Evolutionary conservation across 371 early-diverging fungal species (phyloP).

Genomic region (Mortierella sp.): DNA sequence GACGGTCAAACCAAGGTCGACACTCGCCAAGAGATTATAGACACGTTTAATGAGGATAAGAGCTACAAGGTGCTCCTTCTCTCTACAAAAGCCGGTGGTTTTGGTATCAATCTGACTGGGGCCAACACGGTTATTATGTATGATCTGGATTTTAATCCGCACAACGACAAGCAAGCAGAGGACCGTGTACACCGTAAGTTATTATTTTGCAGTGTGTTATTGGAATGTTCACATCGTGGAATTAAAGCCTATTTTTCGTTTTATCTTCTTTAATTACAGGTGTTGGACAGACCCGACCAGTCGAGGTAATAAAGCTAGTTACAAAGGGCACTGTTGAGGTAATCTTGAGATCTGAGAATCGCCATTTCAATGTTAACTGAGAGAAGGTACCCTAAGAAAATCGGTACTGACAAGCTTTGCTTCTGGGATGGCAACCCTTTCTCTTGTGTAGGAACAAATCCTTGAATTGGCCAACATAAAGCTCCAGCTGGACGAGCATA

Average conservation of each 20-base stretch:
- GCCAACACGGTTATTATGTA: conserved; percentile 92
- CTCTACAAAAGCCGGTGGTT: conserved; percentile 93
- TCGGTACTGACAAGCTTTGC: not conserved
- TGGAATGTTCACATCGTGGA: not conserved
- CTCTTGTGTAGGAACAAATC: conserved; percentile 65
- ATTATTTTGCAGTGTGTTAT: not conserved
- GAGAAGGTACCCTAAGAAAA: not conserved
- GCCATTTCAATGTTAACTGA: no score
- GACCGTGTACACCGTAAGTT: conserved; percentile 86
- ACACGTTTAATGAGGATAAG: conserved; percentile 74
- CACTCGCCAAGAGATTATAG: conserved; percentile 82
- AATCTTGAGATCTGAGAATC: not conserved
- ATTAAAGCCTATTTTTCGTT: not conserved
- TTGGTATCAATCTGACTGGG: conserved; percentile 91
- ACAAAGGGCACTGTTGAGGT: conserved; percentile 77
- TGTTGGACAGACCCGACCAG: conserved; percentile 92
- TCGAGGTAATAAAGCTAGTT: conserved; percentile 82
- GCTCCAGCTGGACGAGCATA: conserved; percentile 78
- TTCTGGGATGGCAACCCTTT: not conserved
- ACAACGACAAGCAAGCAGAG: conserved; percentile 96
- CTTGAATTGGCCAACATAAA: conserved; percentile 74
- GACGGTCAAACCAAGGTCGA: conserved; percentile 75
- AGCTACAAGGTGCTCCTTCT: conserved; percentile 80
- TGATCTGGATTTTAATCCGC: conserved; percentile 96
- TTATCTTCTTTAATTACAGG: conserved; percentile 51